Conservation (phyloP, 768 basidiomycete species). For the Botryobasidium botryosum region DNA sequence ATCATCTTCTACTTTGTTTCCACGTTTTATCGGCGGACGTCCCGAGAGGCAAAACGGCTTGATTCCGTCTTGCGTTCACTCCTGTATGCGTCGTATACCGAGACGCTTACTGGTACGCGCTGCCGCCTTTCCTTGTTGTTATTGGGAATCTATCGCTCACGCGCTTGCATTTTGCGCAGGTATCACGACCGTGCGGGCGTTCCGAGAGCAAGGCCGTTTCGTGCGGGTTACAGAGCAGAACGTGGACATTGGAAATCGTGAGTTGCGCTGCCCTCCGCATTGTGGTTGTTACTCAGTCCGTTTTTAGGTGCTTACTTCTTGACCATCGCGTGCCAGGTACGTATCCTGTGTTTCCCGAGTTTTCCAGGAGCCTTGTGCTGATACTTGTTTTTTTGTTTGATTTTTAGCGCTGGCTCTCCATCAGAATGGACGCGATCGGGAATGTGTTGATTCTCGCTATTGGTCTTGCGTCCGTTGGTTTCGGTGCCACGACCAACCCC, state of each 20-base stretch:
- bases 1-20: conserved; percentile 12
- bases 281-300: conserved; percentile 35
- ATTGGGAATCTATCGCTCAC: too few relatives aligned
- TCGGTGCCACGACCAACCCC: too few relatives aligned
- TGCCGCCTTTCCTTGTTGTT: too few relatives aligned
- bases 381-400: neutral
- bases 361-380: neutral
- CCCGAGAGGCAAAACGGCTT: conserved; percentile 15
- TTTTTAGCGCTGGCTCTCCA: conserved; percentile 40
- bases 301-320: neutral
- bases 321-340: too few relatives aligned
- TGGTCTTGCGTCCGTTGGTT: conserved; percentile 47
- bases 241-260: conserved; percentile 62
- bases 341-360: neutral
- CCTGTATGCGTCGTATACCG: conserved; percentile 63
- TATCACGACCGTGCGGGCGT: conserved; percentile 66
- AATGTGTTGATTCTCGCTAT: conserved; percentile 44
- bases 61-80: conserved; percentile 58
- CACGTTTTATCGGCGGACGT: conserved; percentile 12
- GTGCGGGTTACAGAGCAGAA: conserved; percentile 43
- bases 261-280: too few relatives aligned
- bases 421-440: conserved; percentile 56
- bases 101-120: conserved; percentile 51
- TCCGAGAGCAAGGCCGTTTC: conserved; percentile 46
- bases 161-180: too few relatives aligned